Conservation (phyloP, 2,329 filamentous ascomycete genomes). For the Xylaria digitata region DNA sequence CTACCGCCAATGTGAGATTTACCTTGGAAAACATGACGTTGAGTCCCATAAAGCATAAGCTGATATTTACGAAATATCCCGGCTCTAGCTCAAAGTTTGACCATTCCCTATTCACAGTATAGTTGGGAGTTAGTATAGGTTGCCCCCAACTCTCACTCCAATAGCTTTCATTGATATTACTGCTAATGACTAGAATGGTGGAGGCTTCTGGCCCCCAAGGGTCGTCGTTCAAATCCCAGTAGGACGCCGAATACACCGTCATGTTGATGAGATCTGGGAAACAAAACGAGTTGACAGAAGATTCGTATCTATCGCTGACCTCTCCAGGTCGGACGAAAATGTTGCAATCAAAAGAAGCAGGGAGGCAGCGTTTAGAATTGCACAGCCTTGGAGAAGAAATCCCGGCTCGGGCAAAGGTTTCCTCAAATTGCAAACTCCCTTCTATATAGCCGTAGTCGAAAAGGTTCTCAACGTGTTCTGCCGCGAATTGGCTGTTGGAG, state of each 20-base stretch:
- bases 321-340: too few species aligned
- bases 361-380: too few species aligned
- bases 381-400: too few species aligned
- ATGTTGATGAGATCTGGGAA: constrained; percentile 1
- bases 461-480: too few species aligned
- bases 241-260: neutral
- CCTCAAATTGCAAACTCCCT: too few species aligned
- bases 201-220: constrained; percentile 12
- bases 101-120: neutral
- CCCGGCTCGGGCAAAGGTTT: too few species aligned
- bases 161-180: neutral
- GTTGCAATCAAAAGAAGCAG: too few species aligned
- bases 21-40: constrained; percentile 11
- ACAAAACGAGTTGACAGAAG: neutral
- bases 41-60: constrained; percentile 9
- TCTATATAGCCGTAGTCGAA: too few species aligned
- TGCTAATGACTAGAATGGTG: constrained; percentile 1
- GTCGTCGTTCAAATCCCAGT: constrained; percentile 1
- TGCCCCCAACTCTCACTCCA: neutral
- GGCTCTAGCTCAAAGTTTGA: constrained; percentile 5
- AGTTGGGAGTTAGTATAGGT: neutral
- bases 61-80: constrained; percentile 3
- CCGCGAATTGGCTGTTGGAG: too few species aligned
- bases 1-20: neutral
- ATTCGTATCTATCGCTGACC: too few species aligned